phyloP scores from a whole-genome alignment of 768 basidiomycete genomes.

The Russula sp. region DNA sequence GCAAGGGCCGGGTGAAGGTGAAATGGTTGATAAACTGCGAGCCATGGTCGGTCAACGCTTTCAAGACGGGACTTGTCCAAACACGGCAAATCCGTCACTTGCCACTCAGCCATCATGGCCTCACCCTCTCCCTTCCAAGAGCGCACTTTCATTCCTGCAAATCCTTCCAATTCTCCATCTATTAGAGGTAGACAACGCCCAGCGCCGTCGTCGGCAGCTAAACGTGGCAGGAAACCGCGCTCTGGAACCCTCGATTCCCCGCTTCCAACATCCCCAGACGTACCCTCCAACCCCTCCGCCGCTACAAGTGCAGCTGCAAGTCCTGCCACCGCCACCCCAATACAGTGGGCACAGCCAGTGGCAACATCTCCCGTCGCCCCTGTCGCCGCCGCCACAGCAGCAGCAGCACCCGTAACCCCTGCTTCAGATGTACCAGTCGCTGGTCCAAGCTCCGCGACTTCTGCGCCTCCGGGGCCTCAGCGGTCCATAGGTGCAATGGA shows the following conservation, averaged over 20 bases:
- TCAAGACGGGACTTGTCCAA: not conserved
- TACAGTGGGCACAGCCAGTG: slow-evolving; percentile 23
- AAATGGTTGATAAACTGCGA: slow-evolving; percentile 40
- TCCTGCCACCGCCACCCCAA: slow-evolving; percentile 3
- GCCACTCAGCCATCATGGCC: no score
- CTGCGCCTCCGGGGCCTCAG: slow-evolving; percentile 17
- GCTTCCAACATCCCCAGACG: slow-evolving; percentile 10
- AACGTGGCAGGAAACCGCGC: slow-evolving; percentile 30
- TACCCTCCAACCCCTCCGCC: slow-evolving; percentile 11
- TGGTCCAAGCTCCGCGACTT: not conserved
- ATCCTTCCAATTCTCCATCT: slow-evolving; percentile 3
- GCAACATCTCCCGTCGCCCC: slow-evolving; percentile 1
- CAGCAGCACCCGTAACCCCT: slow-evolving; percentile 12
- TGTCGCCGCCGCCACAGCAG: not conserved
- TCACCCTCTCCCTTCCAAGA: slow-evolving; percentile 8
- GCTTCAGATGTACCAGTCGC: not conserved
- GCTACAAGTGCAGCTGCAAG: slow-evolving; percentile 16
- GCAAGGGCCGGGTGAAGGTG: slow-evolving; percentile 42
- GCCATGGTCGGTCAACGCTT: slow-evolving; percentile 30
- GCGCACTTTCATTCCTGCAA: slow-evolving; percentile 27
- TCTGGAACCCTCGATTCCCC: slow-evolving; percentile 16
- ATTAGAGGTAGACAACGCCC: not conserved
- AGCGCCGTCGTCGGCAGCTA: not conserved
- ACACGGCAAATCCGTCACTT: not conserved
- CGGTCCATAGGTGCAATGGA: slow-evolving; percentile 31